Evolutionary conservation across 2,329 filamentous ascomycete genomes (phyloP), one percentile per base, ranked within the genome.

Genomic region (Neurospora crassa): DNA sequence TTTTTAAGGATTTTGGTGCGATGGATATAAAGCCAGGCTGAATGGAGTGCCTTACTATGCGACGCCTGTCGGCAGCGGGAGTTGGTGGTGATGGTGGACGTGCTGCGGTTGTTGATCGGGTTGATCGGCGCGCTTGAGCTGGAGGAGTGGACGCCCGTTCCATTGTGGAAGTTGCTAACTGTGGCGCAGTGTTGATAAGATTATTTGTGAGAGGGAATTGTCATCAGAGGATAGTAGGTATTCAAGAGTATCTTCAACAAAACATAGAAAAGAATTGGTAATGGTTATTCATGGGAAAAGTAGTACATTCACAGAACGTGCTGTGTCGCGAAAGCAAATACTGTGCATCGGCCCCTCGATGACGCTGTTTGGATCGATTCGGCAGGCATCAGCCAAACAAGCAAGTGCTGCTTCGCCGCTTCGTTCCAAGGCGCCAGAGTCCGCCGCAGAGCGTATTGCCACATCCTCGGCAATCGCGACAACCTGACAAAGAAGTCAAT

Each of bases 51-150:
- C 85, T 77, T 77, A 89, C 87, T 71, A 89, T 88, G 75, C 86
- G 83, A 73, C 85, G 82, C 20, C 83, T 85, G 12, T 85, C 83
- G 29, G 53, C 53, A 73, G 87, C 86, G 5, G 87, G 86, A 0
- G 87, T 88, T 4, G 82, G 85, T 41, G 87, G 86, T 40, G 85
- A 84, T 41, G 77, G 74, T 53, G 77, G 77, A 7, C 77, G 78
- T 71, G 74, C 73, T 18, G 69, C 42, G 10, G 69, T 67, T 20
- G 78, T 67, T 77, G 77, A 71, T 70, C 79, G 70, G 67, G 71
- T 37, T 45, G 74, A 20, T 67, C 69, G 40, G 37, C 73, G 71
- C 24, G 79, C 73, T 20, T 75, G 74, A 70, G 77, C 75, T 47
- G 84, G 84, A 70, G 85, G 85, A 71, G 85, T 87, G 14, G 79